Base-by-base conservation (phyloP, 2,329 filamentous ascomycete species). In the Fusarium decemcellulare region DNA sequence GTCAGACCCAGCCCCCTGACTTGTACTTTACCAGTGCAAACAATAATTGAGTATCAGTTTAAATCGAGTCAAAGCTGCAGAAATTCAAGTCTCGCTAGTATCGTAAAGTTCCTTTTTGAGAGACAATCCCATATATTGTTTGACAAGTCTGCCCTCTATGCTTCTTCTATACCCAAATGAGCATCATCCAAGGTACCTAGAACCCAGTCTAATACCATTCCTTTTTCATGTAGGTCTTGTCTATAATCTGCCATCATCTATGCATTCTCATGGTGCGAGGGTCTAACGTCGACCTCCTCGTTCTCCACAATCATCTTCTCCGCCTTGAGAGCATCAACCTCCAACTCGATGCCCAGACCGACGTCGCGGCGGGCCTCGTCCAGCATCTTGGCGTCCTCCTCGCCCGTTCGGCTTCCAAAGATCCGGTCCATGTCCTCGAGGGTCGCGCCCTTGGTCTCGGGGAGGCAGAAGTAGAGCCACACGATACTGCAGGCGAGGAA, bases 401-500 rank as follows among this genome's bases (percentile, higher is more conserved):
- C 75, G 6, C 79, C 80, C 4, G 77, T 78, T 8, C 77, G 76
- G 61, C 80, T 81, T 40, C 76, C 74, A 59, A 89, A 89, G 6
- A 88, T 79, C 1, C 80, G 80, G 67, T 88, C 86, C 80, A 88
- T 85, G 39, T 84, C 83, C 71, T 89, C 87, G 8, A 89, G 79
- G 4, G 84, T 86, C 37, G 84, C 80, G 47, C 84, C 84, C 72
- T 87, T 87, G 4, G 87, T 89, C 72, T 89, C 86, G 1, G 87
- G 87, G 3, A 88, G 77, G 51, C 80, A 81, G 72, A 86, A 84
- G 67, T 79, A 86, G 8, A 86, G 81, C 74, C 85, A 89, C 7
- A 84, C 72, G 30, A 83, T 80, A 1, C 85, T 82, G 4, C 77
- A 73, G 7, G 84, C 77, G 34, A 86, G 85, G 47, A 86, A 81